Conservation (phyloP, 2,329 filamentous ascomycete genomes). For the Claviceps citrina region DNA sequence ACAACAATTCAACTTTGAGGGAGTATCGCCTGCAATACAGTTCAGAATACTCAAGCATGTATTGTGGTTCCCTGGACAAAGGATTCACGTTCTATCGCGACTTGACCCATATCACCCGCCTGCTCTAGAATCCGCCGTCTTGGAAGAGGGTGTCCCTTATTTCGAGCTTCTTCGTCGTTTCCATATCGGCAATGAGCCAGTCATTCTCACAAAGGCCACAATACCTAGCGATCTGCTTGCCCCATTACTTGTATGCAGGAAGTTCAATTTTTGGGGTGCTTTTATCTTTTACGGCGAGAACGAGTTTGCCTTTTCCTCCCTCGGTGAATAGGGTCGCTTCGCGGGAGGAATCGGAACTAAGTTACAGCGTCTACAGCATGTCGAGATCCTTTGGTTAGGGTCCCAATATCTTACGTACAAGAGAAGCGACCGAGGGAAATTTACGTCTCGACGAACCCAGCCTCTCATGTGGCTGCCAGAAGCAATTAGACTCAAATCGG, state of each 20-base stretch:
- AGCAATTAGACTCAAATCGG: slow-evolving; percentile 23
- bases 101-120: slow-evolving; percentile 22
- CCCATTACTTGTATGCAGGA: slow-evolving; percentile 24
- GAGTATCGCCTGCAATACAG: slow-evolving; percentile 11
- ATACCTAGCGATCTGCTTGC: slow-evolving; percentile 23
- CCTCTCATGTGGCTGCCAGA: slow-evolving; percentile 21
- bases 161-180: slow-evolving; percentile 22
- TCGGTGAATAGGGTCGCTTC: slow-evolving; percentile 36
- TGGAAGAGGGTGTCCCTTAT: background rate
- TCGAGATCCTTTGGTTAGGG: slow-evolving; percentile 29
- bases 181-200: slow-evolving; percentile 18
- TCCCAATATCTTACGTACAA: slow-evolving; percentile 17
- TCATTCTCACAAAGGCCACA: slow-evolving; percentile 18
- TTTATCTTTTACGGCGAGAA: slow-evolving; percentile 34
- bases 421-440: slow-evolving; percentile 9
- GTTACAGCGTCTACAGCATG: slow-evolving; percentile 26
- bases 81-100: slow-evolving; percentile 30
- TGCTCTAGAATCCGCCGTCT: background rate
- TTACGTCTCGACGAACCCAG: slow-evolving; percentile 23
- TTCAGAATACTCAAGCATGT: slow-evolving; percentile 21
- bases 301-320: slow-evolving; percentile 35
- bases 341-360: slow-evolving; percentile 25
- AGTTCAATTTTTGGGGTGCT: slow-evolving; percentile 24
- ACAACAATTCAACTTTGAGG: background rate
- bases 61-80: slow-evolving; percentile 18